Conservation (phyloP, 164 flowering plant genomes). For the Chloranthus sessilifolius region DNA sequence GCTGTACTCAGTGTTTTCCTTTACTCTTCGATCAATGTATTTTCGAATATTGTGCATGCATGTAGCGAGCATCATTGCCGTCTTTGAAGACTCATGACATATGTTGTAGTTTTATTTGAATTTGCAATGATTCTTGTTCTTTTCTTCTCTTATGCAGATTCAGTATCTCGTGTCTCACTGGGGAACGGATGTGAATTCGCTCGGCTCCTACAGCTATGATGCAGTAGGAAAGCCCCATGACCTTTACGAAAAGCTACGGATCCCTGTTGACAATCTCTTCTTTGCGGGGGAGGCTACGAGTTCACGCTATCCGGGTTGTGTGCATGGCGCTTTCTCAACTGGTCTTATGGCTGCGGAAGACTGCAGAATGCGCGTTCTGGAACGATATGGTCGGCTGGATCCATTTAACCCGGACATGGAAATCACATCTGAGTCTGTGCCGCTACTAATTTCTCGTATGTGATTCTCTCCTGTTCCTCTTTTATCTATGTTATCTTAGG, state of each 20-base stretch:
- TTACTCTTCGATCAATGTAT: too few species aligned
- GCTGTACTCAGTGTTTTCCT: too few species aligned
- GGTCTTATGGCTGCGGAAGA: conserved; percentile 95
- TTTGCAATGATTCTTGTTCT: background rate
- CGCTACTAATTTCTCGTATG: conserved; percentile 77
- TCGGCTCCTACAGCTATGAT: conserved; percentile 90
- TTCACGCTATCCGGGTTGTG: conserved; percentile 66
- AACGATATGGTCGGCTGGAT: conserved; percentile 69
- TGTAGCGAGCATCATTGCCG: too few species aligned
- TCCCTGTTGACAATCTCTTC: conserved; percentile 87
- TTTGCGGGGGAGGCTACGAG: conserved; percentile 98
- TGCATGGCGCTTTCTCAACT: conserved; percentile 92
- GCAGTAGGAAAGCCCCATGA: conserved; percentile 84
- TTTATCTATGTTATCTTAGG: too few species aligned
- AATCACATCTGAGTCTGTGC: conserved; percentile 34
- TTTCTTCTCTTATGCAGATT: conserved; percentile 45
- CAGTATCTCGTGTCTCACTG: conserved; percentile 88
- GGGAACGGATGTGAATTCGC: conserved; percentile 73
- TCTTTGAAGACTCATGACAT: background rate
- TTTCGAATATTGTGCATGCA: too few species aligned
- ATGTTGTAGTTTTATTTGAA: too few species aligned
- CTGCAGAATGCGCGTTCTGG: conserved; percentile 87
- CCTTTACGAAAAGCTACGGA: conserved; percentile 74
- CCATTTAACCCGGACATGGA: conserved; percentile 71
- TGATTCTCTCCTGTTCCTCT: conserved; percentile 19